Percentiles rank a stretch among this genome's conserved stretches.
Conservation (phyloP, 164 flowering plant genomes). For the Tetrastigma voinierianum region DNA sequence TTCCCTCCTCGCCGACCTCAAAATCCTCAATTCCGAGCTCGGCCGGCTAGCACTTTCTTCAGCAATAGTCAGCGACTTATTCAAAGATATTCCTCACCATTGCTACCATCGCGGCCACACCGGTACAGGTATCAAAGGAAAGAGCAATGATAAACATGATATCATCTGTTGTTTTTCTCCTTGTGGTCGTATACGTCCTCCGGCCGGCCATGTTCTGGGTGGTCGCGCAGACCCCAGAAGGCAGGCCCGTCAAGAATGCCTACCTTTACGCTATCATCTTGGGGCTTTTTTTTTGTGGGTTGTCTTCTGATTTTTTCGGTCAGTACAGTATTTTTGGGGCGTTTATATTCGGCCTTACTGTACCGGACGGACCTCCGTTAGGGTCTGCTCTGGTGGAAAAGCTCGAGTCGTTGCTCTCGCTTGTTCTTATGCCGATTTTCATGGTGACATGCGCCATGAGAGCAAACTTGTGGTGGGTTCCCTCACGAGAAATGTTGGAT, state of each 20-base stretch:
- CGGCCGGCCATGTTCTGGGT: conserved; percentile 27
- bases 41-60: conserved; percentile 38
- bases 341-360: conserved; percentile 31
- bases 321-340: conserved; percentile 17
- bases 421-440: conserved; percentile 27
- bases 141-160: not conserved
- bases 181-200: conserved; percentile 7
- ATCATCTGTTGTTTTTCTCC: not conserved
- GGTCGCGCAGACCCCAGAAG: conserved; percentile 27
- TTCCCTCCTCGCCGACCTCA: conserved; percentile 31
- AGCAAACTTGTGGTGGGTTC: not conserved
- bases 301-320: conserved; percentile 11
- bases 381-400: conserved; percentile 37
- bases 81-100: conserved; percentile 7
- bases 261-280: conserved; percentile 14
- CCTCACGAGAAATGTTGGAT: not conserved
- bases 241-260: conserved; percentile 17
- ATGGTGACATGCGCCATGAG: conserved; percentile 9
- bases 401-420: conserved; percentile 21
- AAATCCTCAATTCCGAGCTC: conserved; percentile 37
- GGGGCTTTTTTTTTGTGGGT: conserved; percentile 7
- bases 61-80: conserved; percentile 22
- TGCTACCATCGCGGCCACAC: not conserved
- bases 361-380: conserved; percentile 56
- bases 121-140: not conserved